Base-by-base conservation (phyloP, 108 stramenopile species). In the Skeletonema potamos region DNA sequence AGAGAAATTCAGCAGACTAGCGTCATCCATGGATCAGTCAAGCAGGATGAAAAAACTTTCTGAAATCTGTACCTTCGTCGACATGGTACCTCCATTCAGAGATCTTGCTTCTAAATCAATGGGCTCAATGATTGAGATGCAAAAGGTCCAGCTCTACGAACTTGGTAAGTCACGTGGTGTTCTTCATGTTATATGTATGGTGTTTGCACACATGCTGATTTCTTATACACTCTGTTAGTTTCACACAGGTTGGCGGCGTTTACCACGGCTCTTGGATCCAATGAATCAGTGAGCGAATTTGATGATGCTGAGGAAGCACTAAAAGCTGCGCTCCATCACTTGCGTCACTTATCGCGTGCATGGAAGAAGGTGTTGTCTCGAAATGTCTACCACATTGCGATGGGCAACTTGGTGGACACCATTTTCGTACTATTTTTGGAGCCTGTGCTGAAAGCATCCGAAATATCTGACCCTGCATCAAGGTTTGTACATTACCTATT, bases 41-140 rank as follows among this genome's bases (percentile, higher is more conserved):
- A 86, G 69, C 62, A 82, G 54, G 44, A 80, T 67, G 62, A 77
- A 41, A 66, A 60, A 55, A 58, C 85, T 51, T 20, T 89, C 58
- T 37, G 76, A 90, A 64, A 65, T 83, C 4, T 94, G 90, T 65
- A 85, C 89, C 27, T 94, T 94, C 78, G 82, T 92, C 2, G 93
- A 94, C 75, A 82, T 89, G 82, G 93, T 94, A 6, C 93, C 93
- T 3, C 72, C 87, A 13, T 94, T 94, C 73, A 81, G 93, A 18
- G 90, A 94, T 6, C 63, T 94, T 29, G 93, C 90, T 9, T 85
- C 87, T 9, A 68, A 76, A 46, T 74, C 82, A 13, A 69, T 94
- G 84, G 84, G 86, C 15, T 81, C 85, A 36, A 92, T 92, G 86
- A 60, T 94, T 13, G 89, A 90, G 37, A 26, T 73, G 5, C 90